These are phyloP conservation scores for Calonectria leucothoes DNA, from an alignment of 2,329 filamentous ascomycete genomes.

Conservation along the genomic window DNA sequence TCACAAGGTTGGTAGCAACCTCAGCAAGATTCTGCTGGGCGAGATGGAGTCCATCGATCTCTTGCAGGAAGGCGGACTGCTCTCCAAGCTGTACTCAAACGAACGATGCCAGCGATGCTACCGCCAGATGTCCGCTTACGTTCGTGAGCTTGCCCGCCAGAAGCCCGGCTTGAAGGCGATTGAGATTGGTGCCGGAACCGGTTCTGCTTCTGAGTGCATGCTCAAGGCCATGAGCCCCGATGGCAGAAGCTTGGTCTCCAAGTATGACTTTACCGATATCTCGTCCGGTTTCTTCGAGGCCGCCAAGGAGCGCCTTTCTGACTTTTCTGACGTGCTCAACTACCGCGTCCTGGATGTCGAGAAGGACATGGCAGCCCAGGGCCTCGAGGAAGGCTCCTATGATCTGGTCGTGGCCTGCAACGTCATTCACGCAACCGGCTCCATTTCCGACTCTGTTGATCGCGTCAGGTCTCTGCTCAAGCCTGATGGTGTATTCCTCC, in stretches of 20 bases:
- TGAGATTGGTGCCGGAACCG: conserved; percentile 56
- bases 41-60: conserved; percentile 9
- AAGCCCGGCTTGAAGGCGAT: conserved; percentile 47
- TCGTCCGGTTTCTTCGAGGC: conserved; percentile 54
- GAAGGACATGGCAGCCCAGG: conserved; percentile 44
- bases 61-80: not conserved
- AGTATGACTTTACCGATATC: conserved; percentile 60
- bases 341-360: conserved; percentile 45
- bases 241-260: conserved; percentile 7
- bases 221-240: conserved; percentile 43
- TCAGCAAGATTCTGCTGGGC: conserved; percentile 1
- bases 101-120: conserved; percentile 19
- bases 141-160: conserved; percentile 50
- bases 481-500: conserved; percentile 43
- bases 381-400: conserved; percentile 45
- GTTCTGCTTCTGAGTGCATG: conserved; percentile 50
- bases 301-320: conserved; percentile 34
- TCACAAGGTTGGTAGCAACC: conserved; percentile 7
- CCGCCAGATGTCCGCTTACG: not conserved
- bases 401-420: conserved; percentile 51
- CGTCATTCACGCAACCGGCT: conserved; percentile 44
- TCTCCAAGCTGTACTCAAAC: conserved; percentile 12
- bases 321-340: conserved; percentile 40
- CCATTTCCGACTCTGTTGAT: conserved; percentile 26
- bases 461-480: conserved; percentile 35